Evolutionary conservation across 768 basidiomycete genomes (phyloP), one percentile per base, ranked within the genome.

Genomic region (Auriscalpium microsporum): DNA sequence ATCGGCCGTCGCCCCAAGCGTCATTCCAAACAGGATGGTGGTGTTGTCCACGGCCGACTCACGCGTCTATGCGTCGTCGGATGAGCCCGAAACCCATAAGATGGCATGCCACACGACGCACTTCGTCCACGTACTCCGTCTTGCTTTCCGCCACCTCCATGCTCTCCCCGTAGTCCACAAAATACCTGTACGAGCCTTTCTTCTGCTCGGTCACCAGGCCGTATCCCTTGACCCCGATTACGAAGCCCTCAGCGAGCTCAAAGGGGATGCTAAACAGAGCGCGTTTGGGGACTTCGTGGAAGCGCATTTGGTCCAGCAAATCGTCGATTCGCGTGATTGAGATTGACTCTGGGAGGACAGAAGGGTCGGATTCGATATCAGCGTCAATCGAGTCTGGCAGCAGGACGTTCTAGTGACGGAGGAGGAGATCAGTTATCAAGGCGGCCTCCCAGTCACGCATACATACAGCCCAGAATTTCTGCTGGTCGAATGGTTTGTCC

Each of bases 181-280:
- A 94, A 64, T 92, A 90, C 65, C 82, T 87, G 68, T 92, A 87
- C 5, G 75, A 53, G 0, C 90, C 88, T 68, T 87, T 94, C 68
- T 80, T 88, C 70, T 94, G 92, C 64, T 94, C 86, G 1, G 90
- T 90, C 14, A 98, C 78, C 45, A 95, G 70, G 9, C 90, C 86
- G 68, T 95, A 99, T 83, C 90, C 90, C 70, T 92, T 93, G 48
- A 92, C 74, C 10, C 90, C 87, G 58, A 94, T 87, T 7, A 77
- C 76, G 50, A 94, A 78, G 17, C 79, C 83, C 55, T 85, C 75
- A 0, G 82, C 91, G 28, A 98, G 73, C 55, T 84, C 77, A 49
- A 99, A 81, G 1, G 91, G 90, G 40, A 94, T 75, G 58, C 77
- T 89, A 68, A 91, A 97, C 16, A 82, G 72, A 0, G 90, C 81